Evolutionary conservation across 1,284 basidiomycete species (phyloP).

Genomic region (Puccinia polysora): DNA sequence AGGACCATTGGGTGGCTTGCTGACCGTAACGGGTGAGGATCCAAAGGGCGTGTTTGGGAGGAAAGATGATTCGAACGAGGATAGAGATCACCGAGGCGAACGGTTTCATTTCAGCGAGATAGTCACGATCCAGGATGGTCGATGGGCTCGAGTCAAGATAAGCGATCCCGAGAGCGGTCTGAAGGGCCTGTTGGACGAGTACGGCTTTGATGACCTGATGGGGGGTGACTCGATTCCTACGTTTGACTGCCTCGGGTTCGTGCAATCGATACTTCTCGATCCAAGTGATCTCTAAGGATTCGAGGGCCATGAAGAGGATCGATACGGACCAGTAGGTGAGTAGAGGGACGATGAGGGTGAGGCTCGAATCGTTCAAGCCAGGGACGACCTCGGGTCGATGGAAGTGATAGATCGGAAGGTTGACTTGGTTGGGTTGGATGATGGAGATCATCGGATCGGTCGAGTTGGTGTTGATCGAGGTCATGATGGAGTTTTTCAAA

Average conservation of each 20-base stretch:
- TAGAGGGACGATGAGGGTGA: constrained; percentile 72
- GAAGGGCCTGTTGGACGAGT: constrained; percentile 75
- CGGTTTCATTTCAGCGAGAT: constrained; percentile 53
- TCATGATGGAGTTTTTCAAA: no score
- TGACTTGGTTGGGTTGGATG: constrained; percentile 2
- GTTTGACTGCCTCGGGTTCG: constrained; percentile 72
- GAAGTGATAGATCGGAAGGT: constrained; percentile 57
- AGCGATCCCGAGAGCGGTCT: constrained; percentile 69
- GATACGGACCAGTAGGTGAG: constrained; percentile 83
- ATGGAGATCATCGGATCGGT: no score
- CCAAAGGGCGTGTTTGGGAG: constrained; percentile 49
- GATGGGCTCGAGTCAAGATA: constrained; percentile 63
- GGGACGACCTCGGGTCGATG: constrained; percentile 60
- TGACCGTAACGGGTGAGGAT: constrained; percentile 58
- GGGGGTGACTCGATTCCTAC: constrained; percentile 71
- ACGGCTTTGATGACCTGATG: constrained; percentile 71
- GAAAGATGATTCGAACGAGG: constrained; percentile 26
- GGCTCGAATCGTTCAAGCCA: constrained; percentile 66
- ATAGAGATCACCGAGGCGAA: constrained; percentile 14
- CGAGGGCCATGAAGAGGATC: constrained; percentile 73
- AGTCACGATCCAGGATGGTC: constrained; percentile 57
- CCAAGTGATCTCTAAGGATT: constrained; percentile 65
- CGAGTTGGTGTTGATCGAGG: no score
- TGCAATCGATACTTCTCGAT: constrained; percentile 83
- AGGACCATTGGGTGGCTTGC: constrained; percentile 64